A percentile compares a stretch with the other conserved stretches of the same genome.
phyloP scores from a whole-genome alignment of 257 asterid genomes.

The Parsonsia alboflavescens region DNA sequence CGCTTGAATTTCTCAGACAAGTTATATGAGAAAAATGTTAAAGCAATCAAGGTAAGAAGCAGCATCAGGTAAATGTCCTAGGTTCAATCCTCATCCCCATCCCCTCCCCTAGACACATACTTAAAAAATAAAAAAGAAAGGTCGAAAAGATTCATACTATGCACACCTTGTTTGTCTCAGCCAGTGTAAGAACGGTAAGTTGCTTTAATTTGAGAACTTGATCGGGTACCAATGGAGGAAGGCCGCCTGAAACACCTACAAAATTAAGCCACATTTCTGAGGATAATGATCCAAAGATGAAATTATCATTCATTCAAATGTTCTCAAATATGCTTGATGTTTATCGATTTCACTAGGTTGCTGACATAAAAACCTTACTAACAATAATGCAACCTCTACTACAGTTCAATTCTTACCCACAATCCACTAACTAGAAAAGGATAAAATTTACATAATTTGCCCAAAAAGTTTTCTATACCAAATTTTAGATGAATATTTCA shows the following conservation, averaged over 20 bases:
- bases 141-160: slow-evolving; percentile 3
- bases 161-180: slow-evolving; percentile 89
- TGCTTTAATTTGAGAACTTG: slow-evolving; percentile 96
- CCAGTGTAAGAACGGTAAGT: slow-evolving; percentile 85
- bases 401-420: neutral
- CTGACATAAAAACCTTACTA: neutral
- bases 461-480: neutral
- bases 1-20: neutral
- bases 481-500: neutral
- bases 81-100: neutral
- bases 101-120: neutral
- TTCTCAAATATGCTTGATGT: neutral
- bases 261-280: slow-evolving; percentile 9
- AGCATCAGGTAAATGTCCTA: neutral
- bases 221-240: slow-evolving; percentile 72
- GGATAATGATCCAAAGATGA: neutral
- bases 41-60: neutral
- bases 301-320: neutral
- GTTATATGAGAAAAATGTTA: neutral
- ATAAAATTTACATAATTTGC: neutral
- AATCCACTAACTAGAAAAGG: neutral
- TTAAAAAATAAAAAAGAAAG: neutral
- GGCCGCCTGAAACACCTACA: slow-evolving; percentile 52
- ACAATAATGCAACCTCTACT: neutral
- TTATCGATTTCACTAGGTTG: neutral